Evolutionary conservation across 495 filamentous ascomycete species (phyloP).

Genomic region (Penicillium antarcticum): DNA sequence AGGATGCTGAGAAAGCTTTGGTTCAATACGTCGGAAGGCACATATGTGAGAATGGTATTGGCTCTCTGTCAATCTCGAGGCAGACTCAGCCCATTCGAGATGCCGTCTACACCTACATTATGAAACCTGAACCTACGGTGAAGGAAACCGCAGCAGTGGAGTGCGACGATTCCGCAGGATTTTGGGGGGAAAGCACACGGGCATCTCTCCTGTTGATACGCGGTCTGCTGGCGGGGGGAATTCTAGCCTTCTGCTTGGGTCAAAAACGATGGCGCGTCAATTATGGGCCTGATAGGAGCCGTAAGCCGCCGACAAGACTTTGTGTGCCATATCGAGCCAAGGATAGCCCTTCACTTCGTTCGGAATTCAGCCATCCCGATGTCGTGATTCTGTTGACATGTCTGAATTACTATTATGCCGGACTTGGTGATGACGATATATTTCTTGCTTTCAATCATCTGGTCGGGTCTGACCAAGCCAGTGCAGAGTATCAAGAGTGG

Average conservation of each 20-base stretch:
- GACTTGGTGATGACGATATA: constrained; percentile 54
- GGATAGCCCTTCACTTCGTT: constrained; percentile 56
- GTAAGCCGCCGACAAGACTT: constrained; percentile 43
- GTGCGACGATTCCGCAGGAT: not conserved
- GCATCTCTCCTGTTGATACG: too few relatives aligned
- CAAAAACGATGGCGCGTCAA: constrained; percentile 62
- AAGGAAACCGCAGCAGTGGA: constrained; percentile 36
- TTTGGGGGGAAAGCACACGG: too few relatives aligned
- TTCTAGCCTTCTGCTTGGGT: constrained; percentile 52
- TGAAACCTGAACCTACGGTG: constrained; percentile 18
- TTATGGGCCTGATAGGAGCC: constrained; percentile 29
- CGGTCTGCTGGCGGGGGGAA: constrained; percentile 49
- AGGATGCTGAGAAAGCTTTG: constrained; percentile 5
- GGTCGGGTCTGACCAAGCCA: constrained; percentile 51
- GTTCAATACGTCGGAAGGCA: constrained; percentile 7
- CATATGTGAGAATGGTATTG: constrained; percentile 17
- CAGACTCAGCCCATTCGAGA: constrained; percentile 31
- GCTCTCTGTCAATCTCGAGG: constrained; percentile 10
- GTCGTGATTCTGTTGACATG: constrained; percentile 64
- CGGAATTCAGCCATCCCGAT: constrained; percentile 76
- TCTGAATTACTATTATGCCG: constrained; percentile 66
- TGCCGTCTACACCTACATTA: constrained; percentile 44
- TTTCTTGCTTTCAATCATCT: constrained; percentile 47
- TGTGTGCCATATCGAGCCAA: constrained; percentile 74
- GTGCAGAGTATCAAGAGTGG: constrained; percentile 55